Evolutionary conservation across 2,329 filamentous ascomycete genomes (phyloP).

Genomic region (Epicoccum sorghinum): DNA sequence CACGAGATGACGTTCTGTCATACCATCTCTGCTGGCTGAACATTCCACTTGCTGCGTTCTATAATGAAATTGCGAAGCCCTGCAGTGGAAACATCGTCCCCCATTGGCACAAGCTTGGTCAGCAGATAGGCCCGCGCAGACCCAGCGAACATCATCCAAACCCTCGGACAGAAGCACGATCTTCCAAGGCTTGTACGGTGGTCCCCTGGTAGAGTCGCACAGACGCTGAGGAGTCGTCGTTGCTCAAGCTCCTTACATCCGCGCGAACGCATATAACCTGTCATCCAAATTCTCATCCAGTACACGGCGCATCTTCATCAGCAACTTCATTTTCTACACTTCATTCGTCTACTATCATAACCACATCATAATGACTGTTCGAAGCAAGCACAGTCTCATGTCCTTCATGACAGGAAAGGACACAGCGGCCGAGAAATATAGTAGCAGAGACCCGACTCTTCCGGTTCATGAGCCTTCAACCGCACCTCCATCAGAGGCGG

Average conservation of each 20-base stretch:
- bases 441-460: constrained; percentile 10
- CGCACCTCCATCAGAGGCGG: constrained; percentile 10
- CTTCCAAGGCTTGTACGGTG: constrained; percentile 11
- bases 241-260: constrained; percentile 13
- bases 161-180: constrained; percentile 10
- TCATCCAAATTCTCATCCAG: constrained; percentile 1
- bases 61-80: constrained; percentile 14
- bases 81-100: constrained; percentile 3
- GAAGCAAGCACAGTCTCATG: constrained; percentile 18
- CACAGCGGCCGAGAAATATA: constrained; percentile 8
- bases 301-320: neutral
- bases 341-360: neutral
- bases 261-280: constrained; percentile 13
- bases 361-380: constrained; percentile 7
- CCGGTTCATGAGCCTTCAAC: constrained; percentile 22
- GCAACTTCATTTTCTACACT: neutral
- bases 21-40: constrained; percentile 3
- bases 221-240: constrained; percentile 3
- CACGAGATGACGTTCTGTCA: constrained; percentile 13
- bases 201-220: constrained; percentile 14
- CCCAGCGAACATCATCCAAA: constrained; percentile 7
- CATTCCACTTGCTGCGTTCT: constrained; percentile 19
- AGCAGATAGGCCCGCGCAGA: constrained; percentile 15
- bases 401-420: constrained; percentile 16
- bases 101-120: constrained; percentile 15